phyloP scores from a whole-genome alignment of 2,329 filamentous ascomycete species.

The Onygenales sp. region DNA sequence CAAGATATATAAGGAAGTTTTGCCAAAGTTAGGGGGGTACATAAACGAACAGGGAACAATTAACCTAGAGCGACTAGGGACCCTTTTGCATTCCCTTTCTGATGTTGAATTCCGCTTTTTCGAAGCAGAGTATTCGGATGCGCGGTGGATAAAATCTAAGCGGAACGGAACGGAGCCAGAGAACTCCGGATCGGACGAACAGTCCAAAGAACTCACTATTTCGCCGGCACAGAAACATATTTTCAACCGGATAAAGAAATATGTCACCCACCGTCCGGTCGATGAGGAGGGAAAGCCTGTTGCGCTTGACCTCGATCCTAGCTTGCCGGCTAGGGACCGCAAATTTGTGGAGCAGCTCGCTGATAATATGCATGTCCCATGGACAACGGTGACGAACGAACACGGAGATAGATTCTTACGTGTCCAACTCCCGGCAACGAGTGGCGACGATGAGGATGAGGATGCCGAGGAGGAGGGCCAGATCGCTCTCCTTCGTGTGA shows the following conservation, averaged over 20 bases:
- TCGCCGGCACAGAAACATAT: slow-evolving; percentile 72
- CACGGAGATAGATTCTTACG: slow-evolving; percentile 58
- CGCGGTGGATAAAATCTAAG: slow-evolving; percentile 87
- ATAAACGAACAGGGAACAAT: slow-evolving; percentile 94
- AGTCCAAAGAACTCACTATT: slow-evolving; percentile 58
- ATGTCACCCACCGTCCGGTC: slow-evolving; percentile 59
- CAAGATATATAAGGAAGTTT: slow-evolving; percentile 81
- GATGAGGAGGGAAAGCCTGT: slow-evolving; percentile 35
- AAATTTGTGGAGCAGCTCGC: slow-evolving; percentile 89
- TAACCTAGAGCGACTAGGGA: slow-evolving; percentile 68
- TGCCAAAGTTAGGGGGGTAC: slow-evolving; percentile 83
- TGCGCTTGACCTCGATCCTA: slow-evolving; percentile 63
- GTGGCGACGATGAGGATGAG: slow-evolving; percentile 48
- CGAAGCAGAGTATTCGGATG: slow-evolving; percentile 78
- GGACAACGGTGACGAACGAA: slow-evolving; percentile 55
- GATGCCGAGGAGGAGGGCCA: slow-evolving; percentile 77
- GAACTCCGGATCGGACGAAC: slow-evolving; percentile 49
- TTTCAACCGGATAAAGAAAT: slow-evolving; percentile 74
- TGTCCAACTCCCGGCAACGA: slow-evolving; percentile 46
- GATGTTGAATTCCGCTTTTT: slow-evolving; percentile 90
- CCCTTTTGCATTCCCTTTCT: slow-evolving; percentile 72
- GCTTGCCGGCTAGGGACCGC: slow-evolving; percentile 72
- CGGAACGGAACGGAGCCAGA: slow-evolving; percentile 56
- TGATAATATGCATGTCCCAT: slow-evolving; percentile 55
- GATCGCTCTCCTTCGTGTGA: slow-evolving; percentile 72